phyloP scores from a whole-genome alignment of 2,329 filamentous ascomycete genomes.

The Pseudogymnoascus sp. region DNA sequence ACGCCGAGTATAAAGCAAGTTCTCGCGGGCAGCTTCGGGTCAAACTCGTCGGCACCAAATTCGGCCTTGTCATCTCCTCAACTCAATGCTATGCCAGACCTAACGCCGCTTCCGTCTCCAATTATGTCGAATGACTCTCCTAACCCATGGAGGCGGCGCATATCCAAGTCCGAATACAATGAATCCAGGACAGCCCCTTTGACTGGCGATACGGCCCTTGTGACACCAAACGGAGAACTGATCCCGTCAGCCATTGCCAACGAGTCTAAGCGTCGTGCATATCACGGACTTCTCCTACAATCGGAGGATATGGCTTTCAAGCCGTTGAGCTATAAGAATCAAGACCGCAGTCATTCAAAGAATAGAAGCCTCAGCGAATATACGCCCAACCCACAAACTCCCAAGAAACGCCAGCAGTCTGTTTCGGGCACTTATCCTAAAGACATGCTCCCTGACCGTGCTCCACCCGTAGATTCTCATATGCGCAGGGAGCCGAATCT shows the following conservation, averaged over 20 bases:
- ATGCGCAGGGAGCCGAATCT: slow-evolving; percentile 74
- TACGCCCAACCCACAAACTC: slow-evolving; percentile 61
- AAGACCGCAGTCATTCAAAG: slow-evolving; percentile 30
- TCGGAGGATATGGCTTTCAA: slow-evolving; percentile 17
- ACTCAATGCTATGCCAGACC: slow-evolving; percentile 65
- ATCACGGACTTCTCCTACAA: slow-evolving; percentile 37
- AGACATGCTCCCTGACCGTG: slow-evolving; percentile 36
- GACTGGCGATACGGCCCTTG: slow-evolving; percentile 40
- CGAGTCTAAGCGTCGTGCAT: slow-evolving; percentile 50
- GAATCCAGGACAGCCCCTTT: slow-evolving; percentile 19
- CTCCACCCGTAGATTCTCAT: slow-evolving; percentile 41
- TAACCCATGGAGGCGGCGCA: slow-evolving; percentile 54
- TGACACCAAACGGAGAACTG: slow-evolving; percentile 44
- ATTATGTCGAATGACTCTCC: slow-evolving; percentile 57
- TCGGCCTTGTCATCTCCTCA: slow-evolving; percentile 66
- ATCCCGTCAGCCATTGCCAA: slow-evolving; percentile 42
- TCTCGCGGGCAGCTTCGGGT: slow-evolving; percentile 41
- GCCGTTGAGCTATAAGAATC: slow-evolving; percentile 17
- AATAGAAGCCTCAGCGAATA: slow-evolving; percentile 89
- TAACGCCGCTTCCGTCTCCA: slow-evolving; percentile 73
- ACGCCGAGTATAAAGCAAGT: slow-evolving; percentile 54
- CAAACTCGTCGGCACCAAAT: slow-evolving; percentile 43
- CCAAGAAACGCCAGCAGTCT: slow-evolving; percentile 62
- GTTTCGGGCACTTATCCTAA: slow-evolving; percentile 55
- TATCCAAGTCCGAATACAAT: slow-evolving; percentile 8